Conservation (phyloP, 768 basidiomycete genomes). For the Tulasnella sp. region DNA sequence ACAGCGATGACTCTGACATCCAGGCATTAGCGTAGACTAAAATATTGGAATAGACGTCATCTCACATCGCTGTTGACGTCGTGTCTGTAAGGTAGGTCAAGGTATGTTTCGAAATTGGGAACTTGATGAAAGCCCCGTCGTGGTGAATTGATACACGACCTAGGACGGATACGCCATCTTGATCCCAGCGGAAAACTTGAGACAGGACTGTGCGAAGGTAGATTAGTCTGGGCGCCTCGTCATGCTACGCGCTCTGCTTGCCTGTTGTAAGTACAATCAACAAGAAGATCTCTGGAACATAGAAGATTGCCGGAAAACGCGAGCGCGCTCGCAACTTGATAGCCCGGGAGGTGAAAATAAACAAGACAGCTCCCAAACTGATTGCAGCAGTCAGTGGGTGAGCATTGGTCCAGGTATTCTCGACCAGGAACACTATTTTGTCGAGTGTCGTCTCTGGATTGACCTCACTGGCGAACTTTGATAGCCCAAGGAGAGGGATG, state of each 20-base stretch:
- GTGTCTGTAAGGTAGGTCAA: slow-evolving; percentile 62
- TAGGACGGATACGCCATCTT: slow-evolving; percentile 70
- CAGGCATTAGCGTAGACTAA: background rate
- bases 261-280: slow-evolving; percentile 76
- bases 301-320: slow-evolving; percentile 47
- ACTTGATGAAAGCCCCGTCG: slow-evolving; percentile 51
- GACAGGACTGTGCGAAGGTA: slow-evolving; percentile 46
- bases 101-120: slow-evolving; percentile 55
- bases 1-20: slow-evolving; percentile 55
- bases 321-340: slow-evolving; percentile 34
- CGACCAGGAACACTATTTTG: slow-evolving; percentile 66
- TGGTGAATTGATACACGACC: slow-evolving; percentile 59
- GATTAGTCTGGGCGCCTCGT: background rate
- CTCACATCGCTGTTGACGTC: slow-evolving; percentile 73
- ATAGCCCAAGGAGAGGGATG: slow-evolving; percentile 82
- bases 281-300: slow-evolving; percentile 81
- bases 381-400: slow-evolving; percentile 63
- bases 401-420: slow-evolving; percentile 43
- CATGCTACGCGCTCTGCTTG: slow-evolving; percentile 31
- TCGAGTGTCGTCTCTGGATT: slow-evolving; percentile 58
- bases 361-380: slow-evolving; percentile 56
- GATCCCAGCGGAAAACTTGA: slow-evolving; percentile 59
- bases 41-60: background rate
- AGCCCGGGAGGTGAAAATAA: slow-evolving; percentile 51
- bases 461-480: slow-evolving; percentile 38